These are phyloP conservation scores for Pelargonium fulgidum DNA, from an alignment of 441 rosid species.

Conservation along the genomic window DNA sequence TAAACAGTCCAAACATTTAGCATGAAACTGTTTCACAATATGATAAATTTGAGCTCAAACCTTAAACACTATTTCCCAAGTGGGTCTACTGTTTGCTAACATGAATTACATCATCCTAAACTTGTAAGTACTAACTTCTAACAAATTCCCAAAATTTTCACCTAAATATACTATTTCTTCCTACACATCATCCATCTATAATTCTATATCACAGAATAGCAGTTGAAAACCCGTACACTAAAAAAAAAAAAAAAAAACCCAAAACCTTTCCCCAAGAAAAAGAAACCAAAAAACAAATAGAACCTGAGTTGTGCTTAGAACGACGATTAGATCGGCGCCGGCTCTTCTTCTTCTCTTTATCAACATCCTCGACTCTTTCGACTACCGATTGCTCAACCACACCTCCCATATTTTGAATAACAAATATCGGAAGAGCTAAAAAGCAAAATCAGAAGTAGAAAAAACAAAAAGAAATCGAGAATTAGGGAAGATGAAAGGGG, in stretches of 20 bases:
- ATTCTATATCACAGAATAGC: neutral
- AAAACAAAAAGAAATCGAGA: neutral
- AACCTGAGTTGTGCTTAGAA: slow-evolving; percentile 43
- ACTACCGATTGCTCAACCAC: slow-evolving; percentile 36
- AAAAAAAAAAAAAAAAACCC: neutral
- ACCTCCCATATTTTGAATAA: slow-evolving; percentile 28
- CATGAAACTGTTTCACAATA: neutral
- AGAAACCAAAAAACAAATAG: neutral
- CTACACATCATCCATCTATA: neutral
- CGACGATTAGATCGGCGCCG: slow-evolving; percentile 62
- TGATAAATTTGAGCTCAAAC: neutral
- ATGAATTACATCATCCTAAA: too few species aligned
- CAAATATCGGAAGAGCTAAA: neutral
- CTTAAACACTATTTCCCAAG: neutral
- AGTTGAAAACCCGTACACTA: neutral
- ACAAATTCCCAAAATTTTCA: neutral
- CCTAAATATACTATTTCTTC: neutral
- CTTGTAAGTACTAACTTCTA: neutral
- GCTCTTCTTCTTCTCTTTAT: slow-evolving; percentile 61
- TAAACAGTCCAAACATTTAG: neutral
- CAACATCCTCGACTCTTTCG: slow-evolving; percentile 48
- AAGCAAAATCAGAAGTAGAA: neutral
- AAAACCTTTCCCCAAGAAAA: neutral
- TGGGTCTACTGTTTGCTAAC: neutral
- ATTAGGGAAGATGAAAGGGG: neutral